Evolutionary conservation across 2,329 filamentous ascomycete genomes (phyloP), one percentile per base, ranked within the genome.

Genomic region (Catunica adiposa): DNA sequence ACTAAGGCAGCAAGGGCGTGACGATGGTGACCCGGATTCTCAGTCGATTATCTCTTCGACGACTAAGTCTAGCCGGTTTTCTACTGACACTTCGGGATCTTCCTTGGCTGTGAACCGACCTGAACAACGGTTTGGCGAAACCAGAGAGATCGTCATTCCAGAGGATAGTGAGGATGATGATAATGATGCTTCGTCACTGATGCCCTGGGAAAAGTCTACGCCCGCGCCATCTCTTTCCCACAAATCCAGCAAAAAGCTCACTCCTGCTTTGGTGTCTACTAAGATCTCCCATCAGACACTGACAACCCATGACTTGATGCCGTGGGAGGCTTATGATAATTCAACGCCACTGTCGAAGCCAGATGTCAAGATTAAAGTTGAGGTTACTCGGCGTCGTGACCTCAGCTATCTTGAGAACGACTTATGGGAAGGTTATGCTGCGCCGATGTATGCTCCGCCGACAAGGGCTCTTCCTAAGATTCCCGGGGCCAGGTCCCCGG

Each of bases 51-150:
- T 58, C 15, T 37, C 51, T 15, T 58, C 55, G 17, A 53, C 53
- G 3, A 54, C 47, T 17, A 42, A 55, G 20, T 58, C 56, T 15
- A 58, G 56, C 20, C 53, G 56, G 8, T 42, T 55, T n/a, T 58
- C 56, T 14, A 40, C 38, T 8, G 56, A 58, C 17, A 58, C 56
- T 7, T 55, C 56, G 1, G 22, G 55, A 4, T 53, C 46, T 7
- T 58, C 56, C 9, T 15, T 48, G 3, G 29, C 26, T 17, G 14
- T 34, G 3, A 51, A 51, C 26, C 29, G 26, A 25, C 20, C 44
- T 47, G 29, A 25, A 15, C 25, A 11, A 20, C 29, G 34, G 15
- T 55, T 47, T 15, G 48, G 53, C 25, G 56, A 58, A 20, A 46
- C 56, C 4, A 25, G 48, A 20, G 53, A 58, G 38, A 14, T 48